Evolutionary conservation across 2,329 filamentous ascomycete species (phyloP).

Genomic region (Albophoma yamanashiensis): DNA sequence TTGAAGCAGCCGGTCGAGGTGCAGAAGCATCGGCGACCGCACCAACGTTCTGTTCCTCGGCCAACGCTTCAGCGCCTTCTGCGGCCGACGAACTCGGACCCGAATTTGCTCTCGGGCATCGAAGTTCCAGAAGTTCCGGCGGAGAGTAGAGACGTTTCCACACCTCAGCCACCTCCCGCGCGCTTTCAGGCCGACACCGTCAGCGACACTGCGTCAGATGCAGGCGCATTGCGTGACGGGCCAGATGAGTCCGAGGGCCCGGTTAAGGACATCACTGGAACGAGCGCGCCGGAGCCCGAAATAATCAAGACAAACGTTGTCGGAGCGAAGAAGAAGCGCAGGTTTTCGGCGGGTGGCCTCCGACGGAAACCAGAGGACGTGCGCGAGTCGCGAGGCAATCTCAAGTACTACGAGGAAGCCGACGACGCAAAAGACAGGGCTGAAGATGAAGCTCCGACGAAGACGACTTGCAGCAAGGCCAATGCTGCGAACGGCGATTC

Average conservation of each 20-base stretch:
- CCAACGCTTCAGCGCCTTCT: conserved; percentile 34
- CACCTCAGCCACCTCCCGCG: neutral
- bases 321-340: conserved; percentile 45
- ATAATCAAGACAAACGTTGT: conserved; percentile 32
- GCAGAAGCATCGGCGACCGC: conserved; percentile 64
- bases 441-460: conserved; percentile 2
- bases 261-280: conserved; percentile 48
- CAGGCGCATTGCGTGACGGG: conserved; percentile 13
- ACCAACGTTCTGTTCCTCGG: conserved; percentile 54
- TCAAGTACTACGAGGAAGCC: conserved; percentile 87
- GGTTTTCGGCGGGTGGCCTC: conserved; percentile 81
- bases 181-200: neutral
- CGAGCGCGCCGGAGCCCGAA: conserved; percentile 54
- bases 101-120: conserved; percentile 16
- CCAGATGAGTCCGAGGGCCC: conserved; percentile 24
- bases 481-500: neutral
- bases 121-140: conserved; percentile 1
- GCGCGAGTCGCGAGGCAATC: conserved; percentile 56
- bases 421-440: conserved; percentile 67
- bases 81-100: conserved; percentile 34
- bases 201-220: conserved; percentile 21
- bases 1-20: conserved; percentile 72
- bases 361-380: conserved; percentile 65
- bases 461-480: neutral
- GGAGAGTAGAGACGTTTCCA: neutral